Evolutionary conservation across 306 rosid genomes (phyloP).

Genomic region (Acacia crassicarpa): DNA sequence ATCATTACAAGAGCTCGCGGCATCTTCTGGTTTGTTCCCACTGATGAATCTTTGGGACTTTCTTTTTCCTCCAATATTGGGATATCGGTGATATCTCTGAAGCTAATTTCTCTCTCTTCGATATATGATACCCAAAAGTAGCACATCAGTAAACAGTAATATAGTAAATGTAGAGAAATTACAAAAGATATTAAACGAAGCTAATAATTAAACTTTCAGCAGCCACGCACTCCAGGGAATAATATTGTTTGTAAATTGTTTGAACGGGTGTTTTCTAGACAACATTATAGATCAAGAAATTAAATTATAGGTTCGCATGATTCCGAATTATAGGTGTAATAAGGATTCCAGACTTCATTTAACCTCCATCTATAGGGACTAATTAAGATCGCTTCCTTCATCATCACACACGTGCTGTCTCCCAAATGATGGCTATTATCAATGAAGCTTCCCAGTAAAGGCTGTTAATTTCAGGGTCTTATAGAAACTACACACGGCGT

Average conservation of each 20-base stretch:
- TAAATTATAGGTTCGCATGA: slow-evolving; percentile 19
- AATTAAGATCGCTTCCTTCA: slow-evolving; percentile 16
- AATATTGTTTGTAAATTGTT: slow-evolving; percentile 28
- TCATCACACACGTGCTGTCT: slow-evolving; percentile 50
- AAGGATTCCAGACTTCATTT: slow-evolving; percentile 16
- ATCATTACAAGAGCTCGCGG: slow-evolving; percentile 86
- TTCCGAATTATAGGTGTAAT: slow-evolving; percentile 27
- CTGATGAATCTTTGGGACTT: slow-evolving; percentile 12
- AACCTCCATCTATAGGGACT: slow-evolving; percentile 32
- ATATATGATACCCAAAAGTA: slow-evolving; percentile 1
- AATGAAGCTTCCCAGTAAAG: slow-evolving; percentile 38
- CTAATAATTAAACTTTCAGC: not conserved
- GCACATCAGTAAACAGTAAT: not conserved
- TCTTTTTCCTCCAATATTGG: slow-evolving; percentile 32
- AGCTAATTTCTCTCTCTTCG: slow-evolving; percentile 55
- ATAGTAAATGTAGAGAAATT: not conserved
- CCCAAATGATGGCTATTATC: slow-evolving; percentile 39
- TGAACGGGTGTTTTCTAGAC: not conserved
- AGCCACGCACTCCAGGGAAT: slow-evolving; percentile 8
- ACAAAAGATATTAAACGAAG: not conserved
- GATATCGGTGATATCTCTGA: slow-evolving; percentile 39
- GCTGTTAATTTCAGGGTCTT: not conserved
- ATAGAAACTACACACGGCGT: not conserved
- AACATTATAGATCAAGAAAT: slow-evolving; percentile 20
- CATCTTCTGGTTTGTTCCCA: slow-evolving; percentile 51